Evolutionary conservation across 73 alveolate species (phyloP).

Genomic region (Paramecium caudatum): DNA sequence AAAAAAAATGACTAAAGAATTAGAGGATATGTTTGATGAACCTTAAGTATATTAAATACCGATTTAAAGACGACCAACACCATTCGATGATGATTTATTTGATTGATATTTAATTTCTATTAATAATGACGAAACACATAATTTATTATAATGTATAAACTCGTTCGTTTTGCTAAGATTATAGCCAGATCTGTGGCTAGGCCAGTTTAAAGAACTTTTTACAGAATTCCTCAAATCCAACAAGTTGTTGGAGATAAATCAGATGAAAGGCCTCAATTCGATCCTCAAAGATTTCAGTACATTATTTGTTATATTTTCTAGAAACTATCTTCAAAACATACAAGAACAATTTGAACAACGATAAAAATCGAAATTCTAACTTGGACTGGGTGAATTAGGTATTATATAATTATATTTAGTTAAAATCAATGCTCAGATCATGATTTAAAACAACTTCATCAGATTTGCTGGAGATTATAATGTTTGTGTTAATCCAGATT

Average conservation of each 20-base stretch:
- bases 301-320: background rate
- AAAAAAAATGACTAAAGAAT: background rate
- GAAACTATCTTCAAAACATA: background rate
- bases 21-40: conserved; percentile 4
- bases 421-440: background rate
- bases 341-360: background rate
- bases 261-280: background rate
- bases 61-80: background rate
- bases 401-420: background rate
- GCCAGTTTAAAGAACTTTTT: conserved; percentile 17
- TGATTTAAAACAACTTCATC: background rate
- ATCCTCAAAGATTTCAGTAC: background rate
- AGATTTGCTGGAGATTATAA: conserved; percentile 33
- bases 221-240: background rate
- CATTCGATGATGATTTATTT: conserved; percentile 11
- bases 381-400: conserved; percentile 19
- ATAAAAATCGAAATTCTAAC: background rate
- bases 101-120: too few relatives aligned
- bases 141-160: conserved; percentile 28
- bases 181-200: background rate
- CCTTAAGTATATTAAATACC: background rate
- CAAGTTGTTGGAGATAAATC: background rate
- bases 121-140: too few relatives aligned
- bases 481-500: conserved; percentile 26
- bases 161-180: conserved; percentile 27